These are phyloP conservation scores for Cladosporium sp. DNA, from an alignment of 2,329 filamentous ascomycete genomes.

Conservation along the genomic window DNA sequence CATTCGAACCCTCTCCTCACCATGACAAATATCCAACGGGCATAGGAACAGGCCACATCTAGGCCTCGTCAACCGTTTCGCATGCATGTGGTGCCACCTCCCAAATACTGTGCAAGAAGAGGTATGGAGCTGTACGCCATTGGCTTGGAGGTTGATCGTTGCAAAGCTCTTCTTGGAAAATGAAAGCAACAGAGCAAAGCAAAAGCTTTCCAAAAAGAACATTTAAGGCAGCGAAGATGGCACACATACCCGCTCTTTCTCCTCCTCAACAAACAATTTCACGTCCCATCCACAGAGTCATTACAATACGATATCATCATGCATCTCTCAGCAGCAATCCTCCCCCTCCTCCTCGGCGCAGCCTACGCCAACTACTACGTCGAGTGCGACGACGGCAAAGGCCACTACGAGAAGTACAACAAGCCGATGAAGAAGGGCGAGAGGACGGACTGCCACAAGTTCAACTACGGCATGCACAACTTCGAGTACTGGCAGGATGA, in stretches of 20 bases:
- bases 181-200: background rate
- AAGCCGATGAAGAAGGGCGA: background rate
- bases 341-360: background rate
- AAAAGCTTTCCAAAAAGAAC: background rate
- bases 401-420: background rate
- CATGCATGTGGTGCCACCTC: background rate
- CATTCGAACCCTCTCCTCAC: background rate
- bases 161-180: background rate
- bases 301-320: background rate
- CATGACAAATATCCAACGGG: background rate
- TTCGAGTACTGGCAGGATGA: conserved; percentile 4
- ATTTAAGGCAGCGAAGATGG: background rate
- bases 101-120: background rate
- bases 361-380: conserved; percentile 1
- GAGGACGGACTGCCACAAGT: background rate
- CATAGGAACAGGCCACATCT: background rate
- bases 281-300: background rate
- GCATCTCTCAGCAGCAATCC: background rate
- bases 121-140: background rate
- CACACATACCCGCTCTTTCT: background rate
- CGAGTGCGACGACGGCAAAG: background rate
- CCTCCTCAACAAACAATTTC: background rate
- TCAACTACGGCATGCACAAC: conserved; percentile 1
- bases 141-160: background rate
- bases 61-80: background rate